Conservation (phyloP, 768 basidiomycete species). For the Mrakia frigida region DNA sequence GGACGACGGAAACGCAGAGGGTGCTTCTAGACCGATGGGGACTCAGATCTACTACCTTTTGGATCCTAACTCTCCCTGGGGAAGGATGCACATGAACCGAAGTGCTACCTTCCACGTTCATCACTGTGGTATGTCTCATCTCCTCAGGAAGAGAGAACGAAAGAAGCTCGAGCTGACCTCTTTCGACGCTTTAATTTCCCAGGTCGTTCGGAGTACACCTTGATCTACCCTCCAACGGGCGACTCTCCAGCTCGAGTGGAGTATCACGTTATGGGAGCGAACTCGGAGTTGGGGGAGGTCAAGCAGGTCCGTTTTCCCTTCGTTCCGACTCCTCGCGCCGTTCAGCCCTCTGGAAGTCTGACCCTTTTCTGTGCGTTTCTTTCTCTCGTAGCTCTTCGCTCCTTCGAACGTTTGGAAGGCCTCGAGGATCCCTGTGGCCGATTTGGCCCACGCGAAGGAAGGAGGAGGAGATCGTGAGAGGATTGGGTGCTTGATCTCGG, state of each 20-base stretch:
- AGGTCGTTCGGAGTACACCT: constrained; percentile 21
- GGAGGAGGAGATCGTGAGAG: neutral
- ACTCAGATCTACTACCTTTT: constrained; percentile 28
- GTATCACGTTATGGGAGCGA: constrained; percentile 12
- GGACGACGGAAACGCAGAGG: neutral
- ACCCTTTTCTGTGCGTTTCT: neutral
- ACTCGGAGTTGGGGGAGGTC: constrained; percentile 9
- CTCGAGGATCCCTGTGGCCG: neutral
- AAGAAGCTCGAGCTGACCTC: neutral
- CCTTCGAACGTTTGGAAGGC: constrained; percentile 25
- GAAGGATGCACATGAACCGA: constrained; percentile 9
- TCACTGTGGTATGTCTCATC: constrained; percentile 7
- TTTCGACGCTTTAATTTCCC: neutral
- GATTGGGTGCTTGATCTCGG: constrained; percentile 17
- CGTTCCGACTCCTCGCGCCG: neutral
- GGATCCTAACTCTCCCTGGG: constrained; percentile 12
- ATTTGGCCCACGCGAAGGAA: neutral
- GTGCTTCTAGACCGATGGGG: constrained; percentile 2
- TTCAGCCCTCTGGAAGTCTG: neutral
- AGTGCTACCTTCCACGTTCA: constrained; percentile 17
- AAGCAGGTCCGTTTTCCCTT: constrained; percentile 5
- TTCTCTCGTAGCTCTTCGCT: neutral
- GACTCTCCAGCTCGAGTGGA: constrained; percentile 1
- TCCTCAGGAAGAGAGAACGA: neutral
- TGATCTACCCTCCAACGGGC: constrained; percentile 8